A percentile compares a stretch with the other conserved stretches of the same genome.
Conservation (phyloP, 225 moss, liverwort and hornwort species). For the Rhytidiadelphus loreus region DNA sequence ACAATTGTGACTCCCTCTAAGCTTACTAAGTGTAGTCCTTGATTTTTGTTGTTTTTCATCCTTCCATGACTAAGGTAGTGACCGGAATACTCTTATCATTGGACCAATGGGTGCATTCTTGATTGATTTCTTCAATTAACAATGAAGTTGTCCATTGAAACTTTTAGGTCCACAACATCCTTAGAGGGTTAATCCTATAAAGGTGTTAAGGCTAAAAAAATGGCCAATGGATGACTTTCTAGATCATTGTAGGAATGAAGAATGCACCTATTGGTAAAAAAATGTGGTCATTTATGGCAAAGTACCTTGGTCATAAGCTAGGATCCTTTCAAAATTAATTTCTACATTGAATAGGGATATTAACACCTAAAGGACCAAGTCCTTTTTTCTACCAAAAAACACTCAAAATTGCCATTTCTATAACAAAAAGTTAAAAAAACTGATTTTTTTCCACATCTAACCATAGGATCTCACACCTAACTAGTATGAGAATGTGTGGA, state of each 20-base stretch:
- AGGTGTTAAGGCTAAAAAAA: neutral
- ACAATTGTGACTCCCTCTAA: neutral
- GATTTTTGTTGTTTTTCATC: no score
- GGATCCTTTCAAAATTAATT: neutral
- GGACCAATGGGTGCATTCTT: neutral
- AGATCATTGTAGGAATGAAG: neutral
- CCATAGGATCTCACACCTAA: no score
- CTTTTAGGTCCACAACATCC: neutral
- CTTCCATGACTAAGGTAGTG: neutral
- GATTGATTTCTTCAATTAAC: neutral
- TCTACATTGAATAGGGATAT: no score
- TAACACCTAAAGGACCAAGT: no score
- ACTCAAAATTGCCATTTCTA: no score
- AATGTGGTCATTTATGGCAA: neutral
- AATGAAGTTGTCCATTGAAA: neutral
- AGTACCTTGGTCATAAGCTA: neutral
- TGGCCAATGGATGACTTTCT: neutral
- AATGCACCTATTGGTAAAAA: neutral
- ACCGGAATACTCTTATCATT: neutral
- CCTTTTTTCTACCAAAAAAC: no score
- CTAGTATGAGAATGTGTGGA: no score
- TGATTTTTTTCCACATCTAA: no score
- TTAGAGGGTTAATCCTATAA: neutral
- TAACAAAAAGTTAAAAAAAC: no score
- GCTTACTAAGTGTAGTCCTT: neutral